Percentiles rank a stretch among this genome's conserved stretches.
Evolutionary conservation across 2,329 filamentous ascomycete species (phyloP).

Genomic region (Cryphonectria nitschkei): DNA sequence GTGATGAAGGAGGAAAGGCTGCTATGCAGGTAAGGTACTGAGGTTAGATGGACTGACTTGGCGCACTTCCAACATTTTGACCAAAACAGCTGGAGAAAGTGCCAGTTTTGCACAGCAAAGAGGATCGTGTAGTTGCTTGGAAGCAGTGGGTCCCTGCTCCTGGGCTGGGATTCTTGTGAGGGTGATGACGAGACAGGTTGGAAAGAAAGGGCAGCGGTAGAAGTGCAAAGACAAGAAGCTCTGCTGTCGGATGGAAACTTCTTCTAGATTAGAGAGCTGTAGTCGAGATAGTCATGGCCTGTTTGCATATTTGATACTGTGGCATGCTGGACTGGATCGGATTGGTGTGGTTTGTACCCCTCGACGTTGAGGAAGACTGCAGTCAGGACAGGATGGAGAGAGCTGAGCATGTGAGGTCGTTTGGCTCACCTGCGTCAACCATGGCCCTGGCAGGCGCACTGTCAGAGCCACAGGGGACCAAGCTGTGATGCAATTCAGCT

Average conservation of each 20-base stretch:
- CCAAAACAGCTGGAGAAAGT: slow-evolving; percentile 16
- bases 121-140: not conserved
- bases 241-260: not conserved
- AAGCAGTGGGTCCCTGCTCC: too few species aligned
- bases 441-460: not conserved
- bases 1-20: not conserved
- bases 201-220: slow-evolving; percentile 1
- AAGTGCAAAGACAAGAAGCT: not conserved
- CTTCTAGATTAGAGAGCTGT: not conserved
- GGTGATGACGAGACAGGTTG: slow-evolving; percentile 6
- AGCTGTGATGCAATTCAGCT: slow-evolving; percentile 9
- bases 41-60: slow-evolving; percentile 27
- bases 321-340: not conserved
- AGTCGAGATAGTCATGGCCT: not conserved
- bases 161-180: slow-evolving; percentile 4
- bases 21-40: not conserved
- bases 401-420: slow-evolving; percentile 16
- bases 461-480: slow-evolving; percentile 4
- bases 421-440: not conserved
- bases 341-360: not conserved
- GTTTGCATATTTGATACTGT: slow-evolving; percentile 3
- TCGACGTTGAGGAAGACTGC: not conserved
- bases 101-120: not conserved
- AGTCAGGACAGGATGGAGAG: not conserved
- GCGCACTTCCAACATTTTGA: slow-evolving; percentile 34